phyloP scores from a whole-genome alignment of 108 stramenopile genomes.

The Licmophora abbreviata region DNA sequence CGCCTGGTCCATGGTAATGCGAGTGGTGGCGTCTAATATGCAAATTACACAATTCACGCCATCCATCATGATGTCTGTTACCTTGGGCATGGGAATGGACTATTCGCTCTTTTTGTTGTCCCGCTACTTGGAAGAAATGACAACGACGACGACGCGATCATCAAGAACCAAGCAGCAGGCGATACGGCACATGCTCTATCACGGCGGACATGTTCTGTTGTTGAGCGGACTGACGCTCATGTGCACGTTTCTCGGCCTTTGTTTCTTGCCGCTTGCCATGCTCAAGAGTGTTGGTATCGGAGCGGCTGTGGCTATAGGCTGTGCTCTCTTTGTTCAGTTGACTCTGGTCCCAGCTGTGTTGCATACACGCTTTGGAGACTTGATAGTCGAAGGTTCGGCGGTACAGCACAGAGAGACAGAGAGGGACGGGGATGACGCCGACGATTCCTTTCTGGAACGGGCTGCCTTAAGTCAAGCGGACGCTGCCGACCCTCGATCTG shows the following conservation, averaged over 20 bases:
- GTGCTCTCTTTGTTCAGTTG: conserved; percentile 14
- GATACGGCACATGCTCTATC: conserved; percentile 10
- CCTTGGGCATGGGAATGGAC: conserved; percentile 24
- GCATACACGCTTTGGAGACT: conserved; percentile 6
- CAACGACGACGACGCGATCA: background rate
- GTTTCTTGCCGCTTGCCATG: conserved; percentile 14
- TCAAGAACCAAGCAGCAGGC: background rate
- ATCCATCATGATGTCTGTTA: conserved; percentile 22
- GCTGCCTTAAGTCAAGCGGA: background rate
- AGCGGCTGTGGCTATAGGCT: conserved; percentile 13
- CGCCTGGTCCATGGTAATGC: conserved; percentile 9
- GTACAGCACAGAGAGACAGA: background rate
- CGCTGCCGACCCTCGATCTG: conserved; percentile 4
- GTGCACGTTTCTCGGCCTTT: conserved; percentile 16
- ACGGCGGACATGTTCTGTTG: conserved; percentile 17
- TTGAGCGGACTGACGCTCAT: conserved; percentile 16
- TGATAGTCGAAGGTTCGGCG: background rate
- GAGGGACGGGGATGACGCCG: background rate
- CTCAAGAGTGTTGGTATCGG: conserved; percentile 18
- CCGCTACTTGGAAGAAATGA: conserved; percentile 10
- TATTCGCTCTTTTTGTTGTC: conserved; percentile 20
- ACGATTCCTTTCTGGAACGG: background rate
- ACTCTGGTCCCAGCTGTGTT: conserved; percentile 17
- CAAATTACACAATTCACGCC: conserved; percentile 25
- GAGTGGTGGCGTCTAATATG: conserved; percentile 4